Conservation (phyloP, 2,329 filamentous ascomycete genomes). For the Geoglossum cookeanum region DNA sequence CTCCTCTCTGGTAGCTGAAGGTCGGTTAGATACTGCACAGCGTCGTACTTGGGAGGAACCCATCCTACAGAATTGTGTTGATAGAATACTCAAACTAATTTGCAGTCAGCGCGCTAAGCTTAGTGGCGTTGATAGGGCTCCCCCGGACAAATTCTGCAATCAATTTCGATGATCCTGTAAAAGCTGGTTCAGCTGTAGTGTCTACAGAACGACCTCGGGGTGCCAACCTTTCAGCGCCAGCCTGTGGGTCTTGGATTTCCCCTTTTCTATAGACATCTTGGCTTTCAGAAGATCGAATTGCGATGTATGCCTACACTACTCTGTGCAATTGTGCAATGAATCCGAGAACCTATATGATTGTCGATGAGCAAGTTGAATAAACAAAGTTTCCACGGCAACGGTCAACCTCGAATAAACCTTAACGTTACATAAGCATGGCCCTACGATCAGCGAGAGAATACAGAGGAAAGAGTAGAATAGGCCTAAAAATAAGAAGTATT, state of each 20-base stretch:
- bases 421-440: background rate
- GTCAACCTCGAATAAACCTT: background rate
- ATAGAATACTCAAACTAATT: slow-evolving; percentile 86
- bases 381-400: slow-evolving; percentile 1
- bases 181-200: slow-evolving; percentile 12
- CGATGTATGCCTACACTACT: background rate
- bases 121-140: background rate
- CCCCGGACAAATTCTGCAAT: slow-evolving; percentile 78
- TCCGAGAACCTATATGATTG: background rate
- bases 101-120: slow-evolving; percentile 7
- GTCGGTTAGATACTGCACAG: slow-evolving; percentile 2
- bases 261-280: slow-evolving; percentile 29
- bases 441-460: background rate
- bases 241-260: slow-evolving; percentile 85
- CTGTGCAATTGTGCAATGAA: background rate
- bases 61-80: slow-evolving; percentile 71
- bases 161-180: slow-evolving; percentile 52
- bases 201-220: background rate
- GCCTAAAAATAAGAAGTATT: slow-evolving; percentile 4
- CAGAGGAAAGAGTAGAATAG: no score
- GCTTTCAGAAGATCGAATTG: background rate
- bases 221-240: slow-evolving; percentile 61
- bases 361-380: background rate
- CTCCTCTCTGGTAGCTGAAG: slow-evolving; percentile 58
- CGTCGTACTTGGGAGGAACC: background rate